A percentile compares a stretch with the other conserved stretches of the same genome.
Evolutionary conservation across 345 rosid genomes (phyloP).

Genomic region (Citrus inodora): DNA sequence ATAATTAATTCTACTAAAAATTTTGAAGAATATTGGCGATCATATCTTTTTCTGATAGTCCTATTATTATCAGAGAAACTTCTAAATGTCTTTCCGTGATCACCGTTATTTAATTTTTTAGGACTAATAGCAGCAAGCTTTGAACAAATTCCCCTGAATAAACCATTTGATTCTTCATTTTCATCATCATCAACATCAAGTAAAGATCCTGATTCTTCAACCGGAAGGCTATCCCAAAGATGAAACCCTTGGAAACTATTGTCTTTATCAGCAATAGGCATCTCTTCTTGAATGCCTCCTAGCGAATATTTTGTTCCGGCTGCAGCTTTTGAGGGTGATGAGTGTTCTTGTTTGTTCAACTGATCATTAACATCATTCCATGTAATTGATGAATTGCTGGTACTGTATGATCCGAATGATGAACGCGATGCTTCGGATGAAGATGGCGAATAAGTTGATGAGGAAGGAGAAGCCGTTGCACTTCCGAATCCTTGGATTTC

Average conservation of each 20-base stretch:
- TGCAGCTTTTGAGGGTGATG: conserved; percentile 1
- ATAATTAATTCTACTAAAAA: neutral
- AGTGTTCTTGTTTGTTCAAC: neutral
- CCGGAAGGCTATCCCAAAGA: conserved; percentile 19
- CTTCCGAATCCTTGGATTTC: conserved; percentile 58
- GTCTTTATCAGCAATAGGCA: neutral
- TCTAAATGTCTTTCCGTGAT: neutral
- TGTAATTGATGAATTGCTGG: conserved; percentile 17
- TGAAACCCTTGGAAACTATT: conserved; percentile 4
- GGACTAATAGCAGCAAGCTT: conserved; percentile 24
- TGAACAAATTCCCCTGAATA: conserved; percentile 27
- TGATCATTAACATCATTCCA: conserved; percentile 4
- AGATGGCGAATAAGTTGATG: conserved; percentile 16
- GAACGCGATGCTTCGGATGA: conserved; percentile 25
- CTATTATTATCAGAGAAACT: conserved; percentile 28
- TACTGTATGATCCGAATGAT: conserved; percentile 30
- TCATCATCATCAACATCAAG: conserved; percentile 24
- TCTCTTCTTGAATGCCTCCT: neutral
- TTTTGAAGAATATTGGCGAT: conserved; percentile 32
- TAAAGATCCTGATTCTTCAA: conserved; percentile 33
- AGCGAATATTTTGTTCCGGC: neutral
- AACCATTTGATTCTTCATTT: conserved; percentile 15
- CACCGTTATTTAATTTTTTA: neutral
- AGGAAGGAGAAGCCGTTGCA: conserved; percentile 6
- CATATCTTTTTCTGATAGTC: conserved; percentile 16